Evolutionary conservation across 2,329 filamentous ascomycete genomes (phyloP), one percentile per base, ranked within the genome.

Genomic region (Aaosphaeria pasadenensis): DNA sequence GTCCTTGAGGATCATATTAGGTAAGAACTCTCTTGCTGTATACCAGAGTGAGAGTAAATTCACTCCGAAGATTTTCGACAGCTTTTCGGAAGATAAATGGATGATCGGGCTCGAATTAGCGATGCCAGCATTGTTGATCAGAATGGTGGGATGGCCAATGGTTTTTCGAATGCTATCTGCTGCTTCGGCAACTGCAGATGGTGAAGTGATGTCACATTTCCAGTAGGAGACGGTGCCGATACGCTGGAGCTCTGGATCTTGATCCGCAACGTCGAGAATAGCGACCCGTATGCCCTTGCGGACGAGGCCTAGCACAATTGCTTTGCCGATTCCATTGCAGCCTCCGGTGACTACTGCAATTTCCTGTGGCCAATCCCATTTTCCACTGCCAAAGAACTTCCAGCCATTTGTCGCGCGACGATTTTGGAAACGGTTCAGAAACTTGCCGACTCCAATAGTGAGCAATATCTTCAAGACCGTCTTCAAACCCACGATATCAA

Each of bases 271-370:
- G 48, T 71, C 68, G 5, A 71, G 54, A 40, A 71, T 62, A 30
- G 65, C 67, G 29, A 70, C 67, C 43, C 47, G 64, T 38, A 69
- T 57, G 41, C 66, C 64, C 43, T 64, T 49, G 6, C 58, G 56
- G 2, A 59, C 52, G 17, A 70, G 59, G 36, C 56, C 57, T 48
- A 69, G 59, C 17, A 63, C 67, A 7, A 68, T 57, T 11, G 52
- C 56, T 11, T 60, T 62, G 28, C 67, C 68, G 9, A 71, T 70
- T 5, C 68, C 68, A 24, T 56, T 55, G 1, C 63, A 64, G 28
- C 67, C 68, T 4, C 68, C 68, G 5, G 68, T 71, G 24, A 71
- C 60, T n/a, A 71, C 63, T 11, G 66, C 67, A 1, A 70, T 43
- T 44, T 71, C 66, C 4, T 54, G 48, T 28, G 52, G 46, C 65